These are phyloP conservation scores for Chlorella variabilis DNA, from an alignment of 163 green algal genomes.

Conservation along the genomic window DNA sequence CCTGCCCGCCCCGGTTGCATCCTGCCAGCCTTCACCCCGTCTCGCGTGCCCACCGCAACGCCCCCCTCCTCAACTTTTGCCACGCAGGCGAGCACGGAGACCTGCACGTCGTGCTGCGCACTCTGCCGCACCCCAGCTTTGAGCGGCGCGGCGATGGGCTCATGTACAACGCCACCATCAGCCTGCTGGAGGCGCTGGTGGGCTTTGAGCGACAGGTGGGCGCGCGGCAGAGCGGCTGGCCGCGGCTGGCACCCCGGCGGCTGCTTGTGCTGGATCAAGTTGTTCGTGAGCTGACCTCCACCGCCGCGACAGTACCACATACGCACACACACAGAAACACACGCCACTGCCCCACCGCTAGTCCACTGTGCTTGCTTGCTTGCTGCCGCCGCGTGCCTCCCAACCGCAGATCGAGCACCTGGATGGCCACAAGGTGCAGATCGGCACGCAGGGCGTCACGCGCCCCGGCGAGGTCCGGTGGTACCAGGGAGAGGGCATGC, in stretches of 20 bases:
- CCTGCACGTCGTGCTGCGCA: constrained; percentile 78
- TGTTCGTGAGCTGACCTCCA: no score
- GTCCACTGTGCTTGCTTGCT: neutral
- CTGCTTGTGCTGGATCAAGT: no score
- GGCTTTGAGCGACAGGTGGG: constrained; percentile 74
- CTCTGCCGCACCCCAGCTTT: constrained; percentile 64
- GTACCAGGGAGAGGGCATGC: constrained; percentile 80
- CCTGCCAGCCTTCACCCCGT: no score
- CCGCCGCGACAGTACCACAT: no score
- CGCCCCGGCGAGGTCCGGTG: constrained; percentile 78
- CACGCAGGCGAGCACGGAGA: constrained; percentile 95
- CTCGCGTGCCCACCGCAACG: no score
- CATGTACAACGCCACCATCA: constrained; percentile 79
- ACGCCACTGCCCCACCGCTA: no score
- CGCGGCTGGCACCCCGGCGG: no score
- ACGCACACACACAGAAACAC: no score
- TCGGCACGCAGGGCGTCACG: constrained; percentile 68
- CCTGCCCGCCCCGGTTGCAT: no score
- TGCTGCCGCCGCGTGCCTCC: neutral
- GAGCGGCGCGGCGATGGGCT: constrained; percentile 80
- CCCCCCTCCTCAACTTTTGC: no score
- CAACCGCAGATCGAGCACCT: constrained; percentile 83
- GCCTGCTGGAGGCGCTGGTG: constrained; percentile 88
- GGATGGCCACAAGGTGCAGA: constrained; percentile 88
- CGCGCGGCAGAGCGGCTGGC: neutral